phyloP scores from a whole-genome alignment of 2,329 filamentous ascomycete genomes.

The Fusarium virguliforme region DNA sequence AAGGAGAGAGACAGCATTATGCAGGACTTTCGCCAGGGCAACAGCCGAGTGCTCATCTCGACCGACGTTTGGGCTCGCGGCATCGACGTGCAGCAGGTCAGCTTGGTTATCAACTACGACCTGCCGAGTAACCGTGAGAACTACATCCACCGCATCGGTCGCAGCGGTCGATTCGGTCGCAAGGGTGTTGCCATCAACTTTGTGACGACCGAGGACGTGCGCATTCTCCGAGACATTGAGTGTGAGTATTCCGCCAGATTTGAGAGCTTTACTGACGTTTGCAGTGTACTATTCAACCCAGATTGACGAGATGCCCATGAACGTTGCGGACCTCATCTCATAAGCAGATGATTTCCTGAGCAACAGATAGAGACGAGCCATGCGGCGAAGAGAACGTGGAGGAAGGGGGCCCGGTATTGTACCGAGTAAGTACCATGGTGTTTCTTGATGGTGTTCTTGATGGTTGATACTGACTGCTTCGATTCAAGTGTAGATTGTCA shows the following conservation, averaged over 20 bases:
- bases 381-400: conserved; percentile 47
- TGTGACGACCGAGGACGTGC: conserved; percentile 97
- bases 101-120: conserved; percentile 99
- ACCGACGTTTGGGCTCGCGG: conserved; percentile 98
- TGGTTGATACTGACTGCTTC: no score
- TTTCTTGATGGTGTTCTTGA: not conserved
- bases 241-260: conserved; percentile 68
- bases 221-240: conserved; percentile 97
- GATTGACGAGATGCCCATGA: conserved; percentile 99
- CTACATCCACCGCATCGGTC: conserved; percentile 98
- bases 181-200: conserved; percentile 99
- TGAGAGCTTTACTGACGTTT: conserved; percentile 53
- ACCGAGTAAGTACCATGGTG: conserved; percentile 42
- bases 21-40: conserved; percentile 98
- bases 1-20: conserved; percentile 99
- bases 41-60: conserved; percentile 95
- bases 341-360: conserved; percentile 51
- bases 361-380: conserved; percentile 35
- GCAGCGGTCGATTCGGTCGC: conserved; percentile 93
- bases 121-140: conserved; percentile 98
- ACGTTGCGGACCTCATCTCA: conserved; percentile 77
- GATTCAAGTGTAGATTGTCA: no score
- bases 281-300: conserved; percentile 94
- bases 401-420: conserved; percentile 52
- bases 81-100: conserved; percentile 99